Conservation (phyloP, 2,329 filamentous ascomycete genomes). For the Cladosporium sp. region DNA sequence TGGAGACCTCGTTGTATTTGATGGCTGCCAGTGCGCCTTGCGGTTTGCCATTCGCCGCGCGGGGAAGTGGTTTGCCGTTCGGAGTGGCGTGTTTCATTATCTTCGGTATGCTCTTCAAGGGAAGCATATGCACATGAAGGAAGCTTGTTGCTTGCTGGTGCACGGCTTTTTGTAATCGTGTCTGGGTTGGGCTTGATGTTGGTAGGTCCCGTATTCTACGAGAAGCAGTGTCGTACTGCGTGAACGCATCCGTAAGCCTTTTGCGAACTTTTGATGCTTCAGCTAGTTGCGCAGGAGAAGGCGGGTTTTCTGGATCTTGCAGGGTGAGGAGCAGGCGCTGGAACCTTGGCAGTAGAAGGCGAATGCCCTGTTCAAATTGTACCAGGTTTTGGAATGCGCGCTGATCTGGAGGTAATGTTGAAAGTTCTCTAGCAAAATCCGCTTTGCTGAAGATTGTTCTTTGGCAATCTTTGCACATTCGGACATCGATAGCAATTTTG, state of each 20-base stretch:
- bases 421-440: slow-evolving; percentile 69
- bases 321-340: slow-evolving; percentile 69
- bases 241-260: slow-evolving; percentile 80
- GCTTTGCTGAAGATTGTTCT: slow-evolving; percentile 65
- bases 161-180: slow-evolving; percentile 71
- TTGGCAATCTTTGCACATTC: slow-evolving; percentile 89
- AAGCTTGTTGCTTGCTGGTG: slow-evolving; percentile 79
- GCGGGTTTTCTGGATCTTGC: slow-evolving; percentile 65
- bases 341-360: slow-evolving; percentile 74
- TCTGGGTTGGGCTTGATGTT: slow-evolving; percentile 66
- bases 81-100: slow-evolving; percentile 53
- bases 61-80: slow-evolving; percentile 33
- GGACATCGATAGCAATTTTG: slow-evolving; percentile 69
- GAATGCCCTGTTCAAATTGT: slow-evolving; percentile 85
- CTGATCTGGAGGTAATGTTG: slow-evolving; percentile 66
- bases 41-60: slow-evolving; percentile 26
- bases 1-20: slow-evolving; percentile 51
- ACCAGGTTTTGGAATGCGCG: slow-evolving; percentile 76
- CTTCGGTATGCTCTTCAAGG: slow-evolving; percentile 56
- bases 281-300: slow-evolving; percentile 65
- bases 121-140: slow-evolving; percentile 84
- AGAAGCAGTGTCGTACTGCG: slow-evolving; percentile 79
- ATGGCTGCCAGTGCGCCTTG: slow-evolving; percentile 53
- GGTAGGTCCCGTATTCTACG: slow-evolving; percentile 75
- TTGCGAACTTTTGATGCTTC: slow-evolving; percentile 89